Base-by-base conservation (phyloP, 768 basidiomycete species). In the Leccinellum albellum region DNA sequence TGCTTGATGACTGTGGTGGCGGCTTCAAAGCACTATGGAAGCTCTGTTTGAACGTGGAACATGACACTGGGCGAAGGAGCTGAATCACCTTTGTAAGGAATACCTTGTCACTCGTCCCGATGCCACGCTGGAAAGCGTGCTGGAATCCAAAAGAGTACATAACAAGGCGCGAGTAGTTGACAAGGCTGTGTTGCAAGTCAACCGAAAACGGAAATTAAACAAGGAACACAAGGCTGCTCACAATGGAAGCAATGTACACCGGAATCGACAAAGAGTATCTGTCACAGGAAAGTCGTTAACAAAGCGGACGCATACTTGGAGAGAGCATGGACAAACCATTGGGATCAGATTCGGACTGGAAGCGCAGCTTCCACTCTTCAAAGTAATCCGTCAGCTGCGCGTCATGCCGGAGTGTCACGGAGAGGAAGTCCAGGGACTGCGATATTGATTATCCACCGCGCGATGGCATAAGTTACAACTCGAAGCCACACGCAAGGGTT, bases 111-210 rank as follows among this genome's bases (percentile, higher is more conserved):
- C 78, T 79, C 1, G 77, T 70, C 59, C 83, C 77, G 28, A 89
- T 79, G 1, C 88, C 87, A 8, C 86, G 81, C 61, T 86, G 82
- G 70, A 83, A 90, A 2, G 89, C 89, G 62, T 91, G 86, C 61
- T 92, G 89, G 73, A 91, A 91, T 5, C 88, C 89, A 63, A 92
- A 91, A 0, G 90, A 91, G 65, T 82, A 90, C 88, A 91, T 89
- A 50, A 92, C 90, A 12, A 92, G 82, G 15, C 90, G 79, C 33
- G 88, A 88, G 64, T 91, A 92, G 28, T 76, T 82, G 56, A 87
- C 85, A 44, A 89, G 78, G 79, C 89, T 91, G 54, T 1, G 48
- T 32, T 40, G 26, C 23, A 1, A 40, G 33, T 61, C 53, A 61
- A 65, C 50, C 51, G 42, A 49, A 59, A 33, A 21, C 50, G 45